A percentile compares a stretch with the other conserved stretches of the same genome.
Evolutionary conservation across 2,329 filamentous ascomycete species (phyloP).

Genomic region (Colletotrichum sp.): DNA sequence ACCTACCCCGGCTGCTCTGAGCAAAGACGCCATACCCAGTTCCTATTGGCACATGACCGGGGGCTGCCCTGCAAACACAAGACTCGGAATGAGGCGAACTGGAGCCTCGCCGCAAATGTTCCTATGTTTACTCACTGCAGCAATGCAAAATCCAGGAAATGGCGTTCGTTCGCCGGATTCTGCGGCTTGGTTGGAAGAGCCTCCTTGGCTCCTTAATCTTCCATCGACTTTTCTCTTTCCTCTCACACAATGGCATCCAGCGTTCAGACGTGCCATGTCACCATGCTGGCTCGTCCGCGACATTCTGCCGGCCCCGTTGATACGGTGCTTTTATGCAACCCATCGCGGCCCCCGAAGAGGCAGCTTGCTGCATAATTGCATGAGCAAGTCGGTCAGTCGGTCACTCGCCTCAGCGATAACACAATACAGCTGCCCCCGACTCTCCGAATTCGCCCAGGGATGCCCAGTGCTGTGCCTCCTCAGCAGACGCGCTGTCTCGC

Average conservation of each 20-base stretch:
- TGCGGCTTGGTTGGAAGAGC: not conserved
- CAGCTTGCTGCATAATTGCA: constrained; percentile 14
- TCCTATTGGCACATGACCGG: constrained; percentile 17
- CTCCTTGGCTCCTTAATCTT: not conserved
- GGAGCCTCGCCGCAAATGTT: constrained; percentile 11
- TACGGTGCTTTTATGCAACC: constrained; percentile 3
- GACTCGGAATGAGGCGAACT: constrained; percentile 18
- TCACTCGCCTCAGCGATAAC: not conserved
- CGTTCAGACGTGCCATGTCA: constrained; percentile 13
- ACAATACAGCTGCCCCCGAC: not conserved
- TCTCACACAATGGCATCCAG: not conserved
- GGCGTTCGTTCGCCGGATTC: constrained; percentile 1
- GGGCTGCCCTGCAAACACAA: constrained; percentile 18
- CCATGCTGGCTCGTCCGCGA: constrained; percentile 3
- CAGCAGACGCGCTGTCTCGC: not conserved
- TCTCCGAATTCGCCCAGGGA: not conserved
- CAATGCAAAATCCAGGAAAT: constrained; percentile 1
- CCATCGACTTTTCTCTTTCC: not conserved
- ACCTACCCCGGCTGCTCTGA: not conserved
- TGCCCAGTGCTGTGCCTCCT: not conserved
- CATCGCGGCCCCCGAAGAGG: not conserved
- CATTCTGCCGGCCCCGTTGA: not conserved
- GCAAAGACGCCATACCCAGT: constrained; percentile 14
- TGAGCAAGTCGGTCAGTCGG: constrained; percentile 4
- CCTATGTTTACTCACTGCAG: not conserved